Conservation (phyloP, 75 land plant genomes). For the Picea glauca region DNA sequence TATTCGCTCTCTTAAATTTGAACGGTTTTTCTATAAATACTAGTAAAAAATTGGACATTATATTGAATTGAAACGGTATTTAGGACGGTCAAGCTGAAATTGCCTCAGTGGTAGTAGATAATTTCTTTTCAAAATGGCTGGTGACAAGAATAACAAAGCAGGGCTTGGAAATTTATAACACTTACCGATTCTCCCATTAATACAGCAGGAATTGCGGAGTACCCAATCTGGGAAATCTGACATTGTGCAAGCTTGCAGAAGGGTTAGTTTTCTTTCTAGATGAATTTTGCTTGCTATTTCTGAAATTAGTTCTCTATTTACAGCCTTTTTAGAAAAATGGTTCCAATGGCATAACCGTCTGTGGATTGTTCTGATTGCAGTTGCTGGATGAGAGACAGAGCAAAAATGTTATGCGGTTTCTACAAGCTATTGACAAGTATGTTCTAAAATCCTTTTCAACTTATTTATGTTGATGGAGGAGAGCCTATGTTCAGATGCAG, state of each 20-base stretch:
- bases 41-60: neutral
- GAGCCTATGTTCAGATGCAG: neutral
- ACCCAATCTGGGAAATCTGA: too few species aligned
- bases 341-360: neutral
- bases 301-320: neutral
- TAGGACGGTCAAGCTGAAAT: neutral
- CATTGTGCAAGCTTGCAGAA: too few species aligned
- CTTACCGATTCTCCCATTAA: too few species aligned
- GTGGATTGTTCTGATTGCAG: conserved; percentile 18
- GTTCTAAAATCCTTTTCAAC: neutral
- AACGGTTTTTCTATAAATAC: too few species aligned
- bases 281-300: too few species aligned
- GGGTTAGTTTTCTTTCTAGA: too few species aligned
- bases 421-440: conserved; percentile 51
- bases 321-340: neutral
- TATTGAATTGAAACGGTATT: neutral
- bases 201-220: too few species aligned
- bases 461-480: neutral
- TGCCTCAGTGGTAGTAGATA: neutral
- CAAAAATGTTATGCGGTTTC: conserved; percentile 39
- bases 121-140: neutral
- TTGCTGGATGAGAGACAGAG: conserved; percentile 47
- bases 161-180: too few species aligned
- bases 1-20: neutral
- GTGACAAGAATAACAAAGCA: too few species aligned